A percentile compares a stretch with the other conserved stretches of the same genome.
Conservation (phyloP, 2,329 filamentous ascomycete species). For the Nigrospora osmanthi region DNA sequence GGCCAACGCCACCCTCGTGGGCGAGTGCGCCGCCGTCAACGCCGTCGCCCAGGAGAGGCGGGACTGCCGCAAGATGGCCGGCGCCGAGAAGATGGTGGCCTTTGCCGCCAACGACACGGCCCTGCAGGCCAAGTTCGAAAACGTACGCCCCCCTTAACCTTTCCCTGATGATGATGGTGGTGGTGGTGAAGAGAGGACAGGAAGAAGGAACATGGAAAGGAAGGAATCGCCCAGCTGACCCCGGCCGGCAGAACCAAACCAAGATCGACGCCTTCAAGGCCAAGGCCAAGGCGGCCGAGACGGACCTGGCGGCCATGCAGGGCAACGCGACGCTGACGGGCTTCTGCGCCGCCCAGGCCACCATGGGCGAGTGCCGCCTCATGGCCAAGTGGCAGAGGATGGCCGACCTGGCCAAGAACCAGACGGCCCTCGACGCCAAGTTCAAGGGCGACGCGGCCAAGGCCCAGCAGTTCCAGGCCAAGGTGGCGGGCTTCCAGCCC, state of each 20-base stretch:
- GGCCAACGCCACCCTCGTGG: constrained; percentile 26
- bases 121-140: constrained; percentile 20
- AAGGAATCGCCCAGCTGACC: neutral
- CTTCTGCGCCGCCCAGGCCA: constrained; percentile 8
- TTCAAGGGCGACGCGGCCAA: constrained; percentile 28
- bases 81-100: constrained; percentile 15
- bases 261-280: constrained; percentile 24
- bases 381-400: constrained; percentile 20
- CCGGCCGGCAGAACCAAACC: constrained; percentile 16
- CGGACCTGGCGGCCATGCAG: constrained; percentile 20
- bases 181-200: too few relatives aligned
- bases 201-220: too few relatives aligned
- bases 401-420: constrained; percentile 24
- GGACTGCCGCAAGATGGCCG: constrained; percentile 18
- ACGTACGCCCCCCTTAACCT: constrained; percentile 5
- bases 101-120: constrained; percentile 20
- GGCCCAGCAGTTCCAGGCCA: constrained; percentile 24
- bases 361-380: constrained; percentile 19
- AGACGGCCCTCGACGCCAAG: constrained; percentile 21
- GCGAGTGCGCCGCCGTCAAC: constrained; percentile 21
- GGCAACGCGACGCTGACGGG: constrained; percentile 24
- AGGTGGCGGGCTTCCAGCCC: constrained; percentile 20
- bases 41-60: constrained; percentile 19
- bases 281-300: constrained; percentile 15
- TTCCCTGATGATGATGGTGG: too few relatives aligned